Conservation (phyloP, 345 rosid species). For the Geranium brycei region DNA sequence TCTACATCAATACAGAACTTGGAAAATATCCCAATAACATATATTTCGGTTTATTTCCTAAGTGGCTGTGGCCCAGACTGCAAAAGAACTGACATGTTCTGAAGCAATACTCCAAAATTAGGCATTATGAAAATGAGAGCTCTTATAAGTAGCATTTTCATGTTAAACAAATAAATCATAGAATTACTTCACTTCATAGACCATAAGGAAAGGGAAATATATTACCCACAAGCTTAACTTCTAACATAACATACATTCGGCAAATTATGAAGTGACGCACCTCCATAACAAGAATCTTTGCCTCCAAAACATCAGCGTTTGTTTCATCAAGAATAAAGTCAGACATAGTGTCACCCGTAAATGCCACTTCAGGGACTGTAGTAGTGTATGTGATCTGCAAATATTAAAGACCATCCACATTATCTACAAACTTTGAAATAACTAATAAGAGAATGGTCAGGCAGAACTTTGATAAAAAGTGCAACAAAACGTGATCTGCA, state of each 20-base stretch:
- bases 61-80: background rate
- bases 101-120: background rate
- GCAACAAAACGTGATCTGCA: conserved; percentile 45
- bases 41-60: background rate
- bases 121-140: background rate
- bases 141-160: background rate
- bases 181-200: background rate
- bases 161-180: background rate
- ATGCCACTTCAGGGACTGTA: conserved; percentile 71
- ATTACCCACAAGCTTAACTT: background rate
- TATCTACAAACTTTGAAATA: conserved; percentile 5
- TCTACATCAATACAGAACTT: background rate
- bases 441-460: background rate
- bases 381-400: conserved; percentile 61
- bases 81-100: background rate
- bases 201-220: background rate
- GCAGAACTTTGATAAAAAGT: background rate
- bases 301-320: conserved; percentile 61
- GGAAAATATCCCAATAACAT: background rate
- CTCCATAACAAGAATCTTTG: conserved; percentile 86
- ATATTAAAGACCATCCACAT: conserved; percentile 14
- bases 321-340: conserved; percentile 57
- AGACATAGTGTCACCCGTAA: conserved; percentile 84
- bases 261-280: conserved; percentile 17
- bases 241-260: background rate